Evolutionary conservation across 495 filamentous ascomycete species (phyloP).

Genomic region (Rusavskia elegans): DNA sequence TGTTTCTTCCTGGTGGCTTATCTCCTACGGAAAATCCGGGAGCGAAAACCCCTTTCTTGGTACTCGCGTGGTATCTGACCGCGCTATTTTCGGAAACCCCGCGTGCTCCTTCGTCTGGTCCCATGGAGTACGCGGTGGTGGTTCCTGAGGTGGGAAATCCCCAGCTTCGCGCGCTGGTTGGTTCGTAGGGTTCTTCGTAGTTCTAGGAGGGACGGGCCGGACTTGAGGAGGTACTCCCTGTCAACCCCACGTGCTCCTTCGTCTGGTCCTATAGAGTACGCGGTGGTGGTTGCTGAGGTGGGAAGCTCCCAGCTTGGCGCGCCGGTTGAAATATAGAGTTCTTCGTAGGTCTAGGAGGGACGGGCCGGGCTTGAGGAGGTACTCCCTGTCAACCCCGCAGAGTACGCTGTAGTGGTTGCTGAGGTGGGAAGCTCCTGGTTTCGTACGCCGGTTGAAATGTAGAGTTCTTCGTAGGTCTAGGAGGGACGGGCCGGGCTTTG

Average conservation of each 20-base stretch:
- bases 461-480: too few species aligned
- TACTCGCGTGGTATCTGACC: slow-evolving; percentile 25
- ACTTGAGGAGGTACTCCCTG: slow-evolving; percentile 7
- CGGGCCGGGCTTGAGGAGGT: slow-evolving; percentile 5
- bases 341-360: slow-evolving; percentile 14
- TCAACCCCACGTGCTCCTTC: slow-evolving; percentile 23
- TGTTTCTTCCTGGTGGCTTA: slow-evolving; percentile 37
- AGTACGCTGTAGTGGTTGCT: too few species aligned
- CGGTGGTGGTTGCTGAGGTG: slow-evolving; percentile 17
- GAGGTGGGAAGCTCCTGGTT: too few species aligned
- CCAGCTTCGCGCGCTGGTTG: slow-evolving; percentile 20
- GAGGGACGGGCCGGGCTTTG: too few species aligned
- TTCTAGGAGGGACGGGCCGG: slow-evolving; percentile 12
- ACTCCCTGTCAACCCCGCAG: too few species aligned
- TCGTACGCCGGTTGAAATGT: too few species aligned
- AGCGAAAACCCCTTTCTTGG: slow-evolving; percentile 36
- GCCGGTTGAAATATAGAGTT: slow-evolving; percentile 17
- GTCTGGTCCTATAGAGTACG: slow-evolving; percentile 29
- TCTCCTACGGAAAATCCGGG: slow-evolving; percentile 36
- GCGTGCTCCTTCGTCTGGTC: slow-evolving; percentile 24
- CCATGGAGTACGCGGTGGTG: slow-evolving; percentile 26
- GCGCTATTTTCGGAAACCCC: slow-evolving; percentile 17
- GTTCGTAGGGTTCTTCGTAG: slow-evolving; percentile 12
- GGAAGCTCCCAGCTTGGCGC: slow-evolving; percentile 18
- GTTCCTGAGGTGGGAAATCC: slow-evolving; percentile 16